Base-by-base conservation (phyloP, 768 basidiomycete species). In the Pisolithus microcarpus region DNA sequence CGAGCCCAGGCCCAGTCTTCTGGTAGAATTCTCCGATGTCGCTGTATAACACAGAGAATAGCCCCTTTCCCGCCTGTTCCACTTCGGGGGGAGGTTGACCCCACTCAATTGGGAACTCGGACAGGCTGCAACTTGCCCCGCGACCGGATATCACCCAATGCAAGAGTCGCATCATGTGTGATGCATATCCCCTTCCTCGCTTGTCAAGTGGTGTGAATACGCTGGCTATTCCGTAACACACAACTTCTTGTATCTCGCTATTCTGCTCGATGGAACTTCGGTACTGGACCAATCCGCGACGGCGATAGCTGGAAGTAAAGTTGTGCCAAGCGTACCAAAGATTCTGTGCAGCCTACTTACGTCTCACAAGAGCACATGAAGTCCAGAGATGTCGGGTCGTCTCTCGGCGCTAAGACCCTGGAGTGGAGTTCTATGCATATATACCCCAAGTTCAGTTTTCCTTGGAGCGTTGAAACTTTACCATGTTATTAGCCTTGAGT, bases 331-430 rank as follows among this genome's bases (percentile, higher is more conserved):
- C 38, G 13, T 44, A 4, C 45, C 16, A 10, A 7, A 23, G 55
- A 36, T 21, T 48, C n/a, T 38, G 48, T 24, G 49, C 38, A 50
- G 15, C 28, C 15, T 9, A 69, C 74, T 59, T 57, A 84, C 84
- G 79, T 83, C 68, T 81, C 77, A 58, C 81, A 83, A n/a, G 81
- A 74, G 57, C 75, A 82, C 58, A 77, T 61, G 58, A 82, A 84
- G 46, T 80, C 72, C 4, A 82, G 54, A 2, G 78, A 74, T 5
- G 65, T 62, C 0, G 80, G 76, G 49, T 79, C 62, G 44, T 70
- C 67, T 43, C 80, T 69, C 1, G 76, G 77, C 30, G 76, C 79
- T 13, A 85, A 66, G 7, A 85, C 76, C 83, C 82, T 84, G 43
- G 37, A 28, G 23, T 43, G 26, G 30, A 30, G 7, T 30, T 49